Evolutionary conservation across 2,329 filamentous ascomycete genomes (phyloP).

Genomic region (Chalaropsis thielavioides): DNA sequence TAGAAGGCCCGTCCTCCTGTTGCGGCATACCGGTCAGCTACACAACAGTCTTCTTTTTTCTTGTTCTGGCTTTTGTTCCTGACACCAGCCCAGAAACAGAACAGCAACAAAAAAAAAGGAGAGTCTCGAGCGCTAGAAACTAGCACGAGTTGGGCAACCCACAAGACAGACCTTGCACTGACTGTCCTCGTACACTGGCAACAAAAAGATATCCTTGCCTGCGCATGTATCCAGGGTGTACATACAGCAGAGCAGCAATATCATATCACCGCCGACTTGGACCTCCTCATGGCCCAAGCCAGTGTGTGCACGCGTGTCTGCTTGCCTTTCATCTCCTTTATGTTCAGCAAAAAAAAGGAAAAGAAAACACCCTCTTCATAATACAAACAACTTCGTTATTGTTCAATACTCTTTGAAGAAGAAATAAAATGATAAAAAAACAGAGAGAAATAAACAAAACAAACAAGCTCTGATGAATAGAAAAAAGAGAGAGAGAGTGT

Average conservation of each 20-base stretch:
- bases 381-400: background rate
- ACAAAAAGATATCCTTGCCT: too few species aligned
- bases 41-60: too few species aligned
- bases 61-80: background rate
- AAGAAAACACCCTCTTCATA: background rate
- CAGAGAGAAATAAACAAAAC: background rate
- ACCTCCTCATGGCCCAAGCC: background rate
- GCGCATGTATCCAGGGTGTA: too few species aligned
- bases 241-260: too few species aligned
- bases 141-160: background rate
- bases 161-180: too few species aligned
- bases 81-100: background rate
- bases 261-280: too few species aligned
- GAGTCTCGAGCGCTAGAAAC: background rate
- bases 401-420: too few species aligned
- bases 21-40: too few species aligned
- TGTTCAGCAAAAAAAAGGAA: background rate
- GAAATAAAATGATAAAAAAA: background rate
- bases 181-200: too few species aligned
- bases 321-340: too few species aligned
- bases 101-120: background rate
- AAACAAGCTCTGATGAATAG: background rate
- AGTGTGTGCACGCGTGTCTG: background rate
- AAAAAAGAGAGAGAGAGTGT: background rate
- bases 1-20: too few species aligned